A percentile compares a stretch with the other conserved stretches of the same genome.
phyloP scores from a whole-genome alignment of 257 asterid species.

The Nicotiana tabacum region DNA sequence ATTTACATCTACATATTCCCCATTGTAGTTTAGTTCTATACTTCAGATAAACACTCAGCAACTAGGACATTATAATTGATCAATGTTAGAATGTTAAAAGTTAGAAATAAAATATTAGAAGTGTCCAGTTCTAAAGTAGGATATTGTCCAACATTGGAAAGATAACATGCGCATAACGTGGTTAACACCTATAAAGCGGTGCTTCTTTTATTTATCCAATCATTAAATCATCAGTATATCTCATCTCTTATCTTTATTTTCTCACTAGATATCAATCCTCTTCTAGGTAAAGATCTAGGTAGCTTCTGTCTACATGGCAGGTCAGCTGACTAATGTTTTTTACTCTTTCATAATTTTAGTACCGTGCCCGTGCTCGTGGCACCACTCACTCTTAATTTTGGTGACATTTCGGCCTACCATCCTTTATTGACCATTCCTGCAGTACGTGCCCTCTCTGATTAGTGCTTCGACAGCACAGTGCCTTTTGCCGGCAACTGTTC shows the following conservation, averaged over 20 bases:
- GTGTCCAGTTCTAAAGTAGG: conserved; percentile 1
- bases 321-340: neutral
- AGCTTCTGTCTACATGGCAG: neutral
- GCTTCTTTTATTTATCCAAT: neutral
- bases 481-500: neutral
- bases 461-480: neutral
- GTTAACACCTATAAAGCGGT: neutral
- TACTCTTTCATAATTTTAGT: neutral
- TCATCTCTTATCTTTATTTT: neutral
- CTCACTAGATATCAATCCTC: neutral
- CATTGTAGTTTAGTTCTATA: neutral
- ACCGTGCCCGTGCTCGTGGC: neutral
- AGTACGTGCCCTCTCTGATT: neutral
- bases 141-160: neutral
- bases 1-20: neutral
- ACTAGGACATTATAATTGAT: neutral
- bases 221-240: neutral
- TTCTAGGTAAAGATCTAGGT: neutral
- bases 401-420: neutral
- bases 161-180: neutral
- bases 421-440: neutral
- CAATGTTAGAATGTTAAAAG: neutral
- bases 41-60: neutral
- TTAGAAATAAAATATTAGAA: neutral
- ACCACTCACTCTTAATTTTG: neutral